These are phyloP conservation scores for Neofusicoccum ribis DNA, from an alignment of 2,329 filamentous ascomycete species.

Conservation along the genomic window DNA sequence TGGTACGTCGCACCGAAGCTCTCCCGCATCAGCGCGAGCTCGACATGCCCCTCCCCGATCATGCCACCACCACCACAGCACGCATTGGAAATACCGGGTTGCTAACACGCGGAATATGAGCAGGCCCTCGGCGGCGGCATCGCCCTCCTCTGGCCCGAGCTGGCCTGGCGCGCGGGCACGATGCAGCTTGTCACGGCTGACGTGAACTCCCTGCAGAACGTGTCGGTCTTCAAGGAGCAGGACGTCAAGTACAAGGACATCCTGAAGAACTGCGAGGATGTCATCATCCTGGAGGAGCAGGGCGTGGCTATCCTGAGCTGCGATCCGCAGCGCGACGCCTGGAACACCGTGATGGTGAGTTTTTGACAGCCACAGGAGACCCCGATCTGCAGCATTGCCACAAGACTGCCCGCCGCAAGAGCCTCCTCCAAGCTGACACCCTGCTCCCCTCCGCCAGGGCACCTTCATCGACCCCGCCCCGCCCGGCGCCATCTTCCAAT, in stretches of 20 bases:
- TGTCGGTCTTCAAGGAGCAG: constrained; percentile 29
- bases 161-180: constrained; percentile 1
- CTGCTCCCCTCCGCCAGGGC: constrained; percentile 25
- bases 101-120: background rate
- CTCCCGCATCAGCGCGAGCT: no score
- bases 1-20: constrained; percentile 9
- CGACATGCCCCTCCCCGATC: background rate
- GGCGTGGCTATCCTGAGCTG: constrained; percentile 46
- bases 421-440: background rate
- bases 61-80: background rate
- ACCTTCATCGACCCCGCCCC: constrained; percentile 29
- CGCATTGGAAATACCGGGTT: background rate
- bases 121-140: constrained; percentile 10
- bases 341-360: constrained; percentile 49
- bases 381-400: no score
- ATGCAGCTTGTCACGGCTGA: constrained; percentile 2
- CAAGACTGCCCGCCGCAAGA: no score
- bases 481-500: constrained; percentile 40
- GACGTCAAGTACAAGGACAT: constrained; percentile 37
- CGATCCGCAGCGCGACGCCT: constrained; percentile 43
- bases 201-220: constrained; percentile 22
- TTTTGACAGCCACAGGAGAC: no score
- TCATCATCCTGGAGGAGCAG: constrained; percentile 37
- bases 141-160: constrained; percentile 15
- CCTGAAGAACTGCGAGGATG: constrained; percentile 48